These are phyloP conservation scores for Eragrostis curvula DNA, from an alignment of 176 grass and related monocot species.

Conservation along the genomic window DNA sequence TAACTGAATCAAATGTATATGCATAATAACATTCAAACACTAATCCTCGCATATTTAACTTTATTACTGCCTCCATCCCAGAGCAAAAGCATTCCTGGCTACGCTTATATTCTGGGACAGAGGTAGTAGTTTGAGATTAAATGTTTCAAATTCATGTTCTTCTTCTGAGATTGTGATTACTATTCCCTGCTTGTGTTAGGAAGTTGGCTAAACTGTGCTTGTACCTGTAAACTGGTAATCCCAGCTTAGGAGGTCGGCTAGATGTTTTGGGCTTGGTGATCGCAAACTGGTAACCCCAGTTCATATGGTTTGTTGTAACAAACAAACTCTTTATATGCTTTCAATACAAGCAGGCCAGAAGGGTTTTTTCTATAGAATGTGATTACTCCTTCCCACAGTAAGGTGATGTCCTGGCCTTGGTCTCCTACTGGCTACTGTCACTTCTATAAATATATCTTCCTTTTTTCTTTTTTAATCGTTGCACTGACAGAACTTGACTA, in stretches of 20 bases:
- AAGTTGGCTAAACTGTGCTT: too few relatives aligned
- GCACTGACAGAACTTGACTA: not conserved
- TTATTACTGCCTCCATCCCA: not conserved
- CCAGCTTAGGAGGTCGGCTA: too few relatives aligned
- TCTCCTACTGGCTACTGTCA: not conserved
- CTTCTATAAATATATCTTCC: not conserved
- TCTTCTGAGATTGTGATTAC: too few relatives aligned
- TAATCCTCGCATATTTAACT: slow-evolving; percentile 1
- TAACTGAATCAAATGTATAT: not conserved
- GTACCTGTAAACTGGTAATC: too few relatives aligned
- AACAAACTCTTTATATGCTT: too few relatives aligned
- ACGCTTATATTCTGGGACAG: too few relatives aligned
- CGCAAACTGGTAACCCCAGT: too few relatives aligned
- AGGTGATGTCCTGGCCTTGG: not conserved
- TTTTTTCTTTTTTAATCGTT: not conserved
- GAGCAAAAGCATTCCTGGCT: too few relatives aligned
- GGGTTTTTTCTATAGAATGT: not conserved
- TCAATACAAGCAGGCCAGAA: too few relatives aligned
- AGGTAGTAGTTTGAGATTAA: not conserved
- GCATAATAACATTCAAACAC: not conserved
- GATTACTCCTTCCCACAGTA: not conserved
- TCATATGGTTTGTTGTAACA: too few relatives aligned
- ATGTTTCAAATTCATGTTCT: not conserved
- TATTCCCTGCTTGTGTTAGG: too few relatives aligned
- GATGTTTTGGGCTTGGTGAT: too few relatives aligned